These are phyloP conservation scores for Akanthomyces uredinophilus DNA, from an alignment of 2,329 filamentous ascomycete species.

Conservation along the genomic window DNA sequence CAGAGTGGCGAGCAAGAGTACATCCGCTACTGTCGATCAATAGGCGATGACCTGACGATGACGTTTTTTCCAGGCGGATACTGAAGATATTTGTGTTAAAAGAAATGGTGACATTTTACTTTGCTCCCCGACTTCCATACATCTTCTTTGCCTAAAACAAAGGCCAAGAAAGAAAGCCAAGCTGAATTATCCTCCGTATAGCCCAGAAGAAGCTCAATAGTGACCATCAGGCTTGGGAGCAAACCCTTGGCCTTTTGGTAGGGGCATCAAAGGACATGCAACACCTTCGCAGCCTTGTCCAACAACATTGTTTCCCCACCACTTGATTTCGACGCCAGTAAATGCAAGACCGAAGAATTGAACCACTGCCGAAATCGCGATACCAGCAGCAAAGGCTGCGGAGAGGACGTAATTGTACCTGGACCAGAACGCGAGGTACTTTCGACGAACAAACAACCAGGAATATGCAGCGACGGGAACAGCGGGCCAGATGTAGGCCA, in stretches of 20 bases:
- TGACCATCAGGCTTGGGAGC: not conserved
- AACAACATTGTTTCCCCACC: slow-evolving; percentile 26
- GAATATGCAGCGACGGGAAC: slow-evolving; percentile 37
- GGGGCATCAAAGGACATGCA: slow-evolving; percentile 20
- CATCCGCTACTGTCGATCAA: too few relatives aligned
- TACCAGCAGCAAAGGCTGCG: slow-evolving; percentile 26
- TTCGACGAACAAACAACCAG: slow-evolving; percentile 38
- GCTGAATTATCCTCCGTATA: too few relatives aligned
- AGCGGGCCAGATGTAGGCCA: slow-evolving; percentile 39
- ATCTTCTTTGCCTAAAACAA: too few relatives aligned
- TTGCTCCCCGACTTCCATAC: too few relatives aligned
- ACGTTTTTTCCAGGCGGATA: too few relatives aligned
- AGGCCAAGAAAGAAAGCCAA: too few relatives aligned
- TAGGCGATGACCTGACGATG: too few relatives aligned
- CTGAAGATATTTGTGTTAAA: too few relatives aligned
- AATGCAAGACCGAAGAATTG: slow-evolving; percentile 28
- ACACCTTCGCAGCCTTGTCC: slow-evolving; percentile 25
- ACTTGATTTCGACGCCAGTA: slow-evolving; percentile 21
- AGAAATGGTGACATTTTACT: too few relatives aligned
- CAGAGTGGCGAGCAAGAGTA: not conserved
- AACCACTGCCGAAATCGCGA: slow-evolving; percentile 28
- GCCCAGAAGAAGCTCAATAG: not conserved
- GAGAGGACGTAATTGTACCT: slow-evolving; percentile 34
- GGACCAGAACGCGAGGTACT: slow-evolving; percentile 32
- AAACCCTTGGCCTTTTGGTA: slow-evolving; percentile 28